A percentile compares a stretch with the other conserved stretches of the same genome.
These are phyloP conservation scores for Theobroma cacao DNA, from an alignment of 345 rosid species.

Conservation along the genomic window DNA sequence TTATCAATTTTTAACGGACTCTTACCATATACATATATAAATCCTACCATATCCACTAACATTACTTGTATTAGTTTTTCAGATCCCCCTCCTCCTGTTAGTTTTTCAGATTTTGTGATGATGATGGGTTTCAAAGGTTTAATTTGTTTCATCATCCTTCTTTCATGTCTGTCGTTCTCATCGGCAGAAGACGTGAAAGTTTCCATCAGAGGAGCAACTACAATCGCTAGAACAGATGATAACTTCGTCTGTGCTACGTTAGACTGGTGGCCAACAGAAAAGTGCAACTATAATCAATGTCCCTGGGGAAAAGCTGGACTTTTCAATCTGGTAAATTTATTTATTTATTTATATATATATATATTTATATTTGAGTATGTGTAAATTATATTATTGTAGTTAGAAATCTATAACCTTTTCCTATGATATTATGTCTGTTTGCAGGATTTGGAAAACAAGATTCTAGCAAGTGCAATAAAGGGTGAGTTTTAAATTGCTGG, in stretches of 20 bases:
- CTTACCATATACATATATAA: too few relatives aligned
- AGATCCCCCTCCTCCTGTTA: too few relatives aligned
- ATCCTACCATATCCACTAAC: too few relatives aligned
- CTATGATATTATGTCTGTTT: background rate
- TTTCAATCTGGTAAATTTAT: slow-evolving; percentile 38
- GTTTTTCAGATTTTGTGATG: too few relatives aligned
- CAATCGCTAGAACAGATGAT: background rate
- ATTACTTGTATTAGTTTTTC: too few relatives aligned
- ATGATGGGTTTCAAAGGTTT: background rate
- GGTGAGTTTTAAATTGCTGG: slow-evolving; percentile 26
- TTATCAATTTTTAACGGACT: too few relatives aligned
- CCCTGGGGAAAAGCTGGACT: slow-evolving; percentile 62
- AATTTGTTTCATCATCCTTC: background rate
- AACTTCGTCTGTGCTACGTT: background rate
- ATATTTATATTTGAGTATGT: background rate
- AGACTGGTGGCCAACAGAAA: slow-evolving; percentile 41
- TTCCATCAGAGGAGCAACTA: background rate
- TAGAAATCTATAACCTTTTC: too few relatives aligned
- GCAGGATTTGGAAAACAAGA: slow-evolving; percentile 48
- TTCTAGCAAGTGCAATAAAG: slow-evolving; percentile 45
- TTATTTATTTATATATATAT: too few relatives aligned
- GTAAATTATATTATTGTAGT: background rate
- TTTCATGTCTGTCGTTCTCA: background rate
- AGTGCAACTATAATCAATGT: slow-evolving; percentile 54
- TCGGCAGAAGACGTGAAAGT: background rate